phyloP scores from a whole-genome alignment of 148 eudicot species.

The Silene latifolia region DNA sequence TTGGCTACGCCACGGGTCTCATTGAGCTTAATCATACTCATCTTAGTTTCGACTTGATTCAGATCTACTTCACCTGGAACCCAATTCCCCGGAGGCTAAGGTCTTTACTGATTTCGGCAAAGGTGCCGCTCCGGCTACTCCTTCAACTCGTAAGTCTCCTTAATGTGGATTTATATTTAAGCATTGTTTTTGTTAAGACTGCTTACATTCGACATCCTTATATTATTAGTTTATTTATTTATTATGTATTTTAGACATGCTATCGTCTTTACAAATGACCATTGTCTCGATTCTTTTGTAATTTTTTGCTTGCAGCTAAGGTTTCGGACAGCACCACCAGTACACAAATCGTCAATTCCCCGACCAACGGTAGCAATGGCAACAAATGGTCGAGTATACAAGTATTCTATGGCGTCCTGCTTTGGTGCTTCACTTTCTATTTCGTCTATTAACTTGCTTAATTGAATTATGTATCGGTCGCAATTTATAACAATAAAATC shows the following conservation, averaged over 20 bases:
- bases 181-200: no score
- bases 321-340: constrained; percentile 11
- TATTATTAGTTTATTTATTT: no score
- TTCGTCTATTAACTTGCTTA: background rate
- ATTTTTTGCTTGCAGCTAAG: constrained; percentile 21
- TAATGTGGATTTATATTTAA: no score
- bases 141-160: no score
- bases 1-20: no score
- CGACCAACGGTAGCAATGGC: constrained; percentile 38
- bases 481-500: no score
- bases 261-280: background rate
- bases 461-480: background rate
- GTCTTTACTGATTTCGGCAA: constrained; percentile 58
- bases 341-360: constrained; percentile 23
- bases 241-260: no score
- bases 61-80: constrained; percentile 66
- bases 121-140: constrained; percentile 10
- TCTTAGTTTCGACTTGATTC: constrained; percentile 1
- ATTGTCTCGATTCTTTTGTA: background rate
- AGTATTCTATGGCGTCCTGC: constrained; percentile 26
- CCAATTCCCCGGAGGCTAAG: constrained; percentile 75
- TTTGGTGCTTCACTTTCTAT: constrained; percentile 15
- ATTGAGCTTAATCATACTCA: no score
- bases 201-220: background rate
- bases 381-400: constrained; percentile 29